Conservation (phyloP, 2,329 filamentous ascomycete genomes). For the Nemania sp. region DNA sequence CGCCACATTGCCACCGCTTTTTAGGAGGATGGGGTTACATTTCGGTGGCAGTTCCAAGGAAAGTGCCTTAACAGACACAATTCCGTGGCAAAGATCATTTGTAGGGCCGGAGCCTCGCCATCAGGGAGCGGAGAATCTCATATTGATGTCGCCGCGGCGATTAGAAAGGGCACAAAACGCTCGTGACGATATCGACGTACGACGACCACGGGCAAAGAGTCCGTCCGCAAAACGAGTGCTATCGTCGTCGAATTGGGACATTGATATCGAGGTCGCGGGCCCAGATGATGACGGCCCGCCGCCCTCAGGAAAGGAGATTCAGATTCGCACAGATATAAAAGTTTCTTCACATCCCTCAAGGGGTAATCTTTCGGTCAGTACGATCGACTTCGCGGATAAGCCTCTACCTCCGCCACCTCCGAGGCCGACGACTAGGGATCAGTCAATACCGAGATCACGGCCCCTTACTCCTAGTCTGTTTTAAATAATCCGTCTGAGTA, state of each 20-base stretch:
- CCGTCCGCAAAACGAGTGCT: conserved; percentile 24
- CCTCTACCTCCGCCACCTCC: conserved; percentile 33
- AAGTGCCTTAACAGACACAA: conserved; percentile 8
- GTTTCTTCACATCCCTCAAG: conserved; percentile 35
- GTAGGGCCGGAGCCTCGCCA: conserved; percentile 10
- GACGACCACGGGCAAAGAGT: conserved; percentile 12
- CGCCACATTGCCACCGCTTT: conserved; percentile 50
- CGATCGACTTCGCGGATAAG: conserved; percentile 27
- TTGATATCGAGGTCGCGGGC: conserved; percentile 27
- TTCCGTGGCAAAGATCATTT: conserved; percentile 40
- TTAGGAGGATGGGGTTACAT: conserved; percentile 46
- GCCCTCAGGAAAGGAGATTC: conserved; percentile 30
- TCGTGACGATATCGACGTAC: neutral
- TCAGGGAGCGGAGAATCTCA: conserved; percentile 24
- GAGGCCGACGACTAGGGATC: conserved; percentile 22
- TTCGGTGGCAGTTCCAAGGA: conserved; percentile 25
- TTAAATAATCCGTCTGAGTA: neutral
- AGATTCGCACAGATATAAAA: conserved; percentile 32
- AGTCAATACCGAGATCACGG: conserved; percentile 31
- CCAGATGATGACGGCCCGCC: conserved; percentile 1
- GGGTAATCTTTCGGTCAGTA: conserved; percentile 5
- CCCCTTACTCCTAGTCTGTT: conserved; percentile 37
- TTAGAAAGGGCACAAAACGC: conserved; percentile 8
- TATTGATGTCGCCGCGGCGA: conserved; percentile 34
- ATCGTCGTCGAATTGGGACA: conserved; percentile 35